A percentile compares a stretch with the other conserved stretches of the same genome.
phyloP scores from a whole-genome alignment of 148 eudicot species.

The Nyssa sinensis region DNA sequence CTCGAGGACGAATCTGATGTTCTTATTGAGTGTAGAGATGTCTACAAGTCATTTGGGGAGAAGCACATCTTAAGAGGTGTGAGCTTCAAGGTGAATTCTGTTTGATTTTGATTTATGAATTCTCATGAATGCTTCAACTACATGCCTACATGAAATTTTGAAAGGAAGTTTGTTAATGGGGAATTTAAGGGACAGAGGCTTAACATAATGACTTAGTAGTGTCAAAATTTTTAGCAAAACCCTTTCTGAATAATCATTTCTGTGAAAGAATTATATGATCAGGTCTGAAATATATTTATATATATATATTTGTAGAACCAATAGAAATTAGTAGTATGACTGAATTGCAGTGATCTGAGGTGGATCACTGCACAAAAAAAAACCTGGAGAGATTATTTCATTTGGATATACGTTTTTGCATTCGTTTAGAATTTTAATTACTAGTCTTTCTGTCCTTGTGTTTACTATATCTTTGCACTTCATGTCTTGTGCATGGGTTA shows the following conservation, averaged over 20 bases:
- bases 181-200: background rate
- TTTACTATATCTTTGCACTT: no score
- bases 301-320: background rate
- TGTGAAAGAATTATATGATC: background rate
- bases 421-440: no score
- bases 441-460: no score
- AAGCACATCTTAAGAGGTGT: conserved; percentile 88
- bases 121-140: background rate
- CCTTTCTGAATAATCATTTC: background rate
- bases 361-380: background rate
- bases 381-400: background rate
- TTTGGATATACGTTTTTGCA: no score
- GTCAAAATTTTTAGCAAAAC: background rate
- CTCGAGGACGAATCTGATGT: conserved; percentile 77
- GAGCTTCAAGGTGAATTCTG: conserved; percentile 71
- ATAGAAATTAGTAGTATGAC: background rate
- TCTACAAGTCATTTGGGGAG: conserved; percentile 86
- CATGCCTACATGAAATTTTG: background rate
- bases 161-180: background rate
- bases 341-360: background rate
- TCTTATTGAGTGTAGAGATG: conserved; percentile 80
- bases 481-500: background rate
- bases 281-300: background rate
- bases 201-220: background rate
- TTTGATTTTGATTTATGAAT: background rate